A percentile compares a stretch with the other conserved stretches of the same genome.
Evolutionary conservation across 345 rosid species (phyloP).

Genomic region (Aegle marmelos): DNA sequence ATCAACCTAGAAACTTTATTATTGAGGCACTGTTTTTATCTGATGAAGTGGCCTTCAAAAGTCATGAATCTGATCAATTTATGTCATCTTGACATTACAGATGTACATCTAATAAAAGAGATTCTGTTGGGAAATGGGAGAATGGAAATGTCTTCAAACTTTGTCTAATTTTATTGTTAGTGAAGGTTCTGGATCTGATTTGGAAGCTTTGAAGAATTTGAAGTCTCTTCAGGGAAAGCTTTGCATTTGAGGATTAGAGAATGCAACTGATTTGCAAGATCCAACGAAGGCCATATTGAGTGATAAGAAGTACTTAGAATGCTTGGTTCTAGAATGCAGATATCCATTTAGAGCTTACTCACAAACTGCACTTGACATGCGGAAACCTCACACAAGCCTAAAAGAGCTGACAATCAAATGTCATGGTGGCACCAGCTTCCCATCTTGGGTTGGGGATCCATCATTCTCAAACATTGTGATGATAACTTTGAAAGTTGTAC

Average conservation of each 20-base stretch:
- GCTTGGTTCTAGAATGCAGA: too few species aligned
- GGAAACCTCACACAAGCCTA: neutral
- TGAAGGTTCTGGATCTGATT: neutral
- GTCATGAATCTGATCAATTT: neutral
- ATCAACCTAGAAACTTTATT: neutral
- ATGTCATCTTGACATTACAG: conserved; percentile 3
- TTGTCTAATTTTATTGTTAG: neutral
- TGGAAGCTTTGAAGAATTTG: neutral
- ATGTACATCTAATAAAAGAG: neutral
- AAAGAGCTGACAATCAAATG: neutral
- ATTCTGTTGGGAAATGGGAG: neutral
- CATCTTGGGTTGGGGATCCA: neutral
- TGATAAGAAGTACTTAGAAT: too few species aligned
- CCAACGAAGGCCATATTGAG: too few species aligned
- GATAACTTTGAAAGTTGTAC: neutral
- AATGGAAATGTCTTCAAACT: neutral
- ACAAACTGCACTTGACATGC: neutral
- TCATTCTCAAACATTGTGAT: neutral
- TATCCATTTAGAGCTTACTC: too few species aligned
- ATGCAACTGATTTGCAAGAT: neutral
- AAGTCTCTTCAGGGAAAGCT: neutral
- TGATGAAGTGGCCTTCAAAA: neutral
- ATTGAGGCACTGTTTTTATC: neutral
- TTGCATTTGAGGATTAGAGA: neutral
- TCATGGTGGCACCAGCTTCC: neutral